Conservation (phyloP, 2,329 filamentous ascomycete species). For the Diaporthe destruens region DNA sequence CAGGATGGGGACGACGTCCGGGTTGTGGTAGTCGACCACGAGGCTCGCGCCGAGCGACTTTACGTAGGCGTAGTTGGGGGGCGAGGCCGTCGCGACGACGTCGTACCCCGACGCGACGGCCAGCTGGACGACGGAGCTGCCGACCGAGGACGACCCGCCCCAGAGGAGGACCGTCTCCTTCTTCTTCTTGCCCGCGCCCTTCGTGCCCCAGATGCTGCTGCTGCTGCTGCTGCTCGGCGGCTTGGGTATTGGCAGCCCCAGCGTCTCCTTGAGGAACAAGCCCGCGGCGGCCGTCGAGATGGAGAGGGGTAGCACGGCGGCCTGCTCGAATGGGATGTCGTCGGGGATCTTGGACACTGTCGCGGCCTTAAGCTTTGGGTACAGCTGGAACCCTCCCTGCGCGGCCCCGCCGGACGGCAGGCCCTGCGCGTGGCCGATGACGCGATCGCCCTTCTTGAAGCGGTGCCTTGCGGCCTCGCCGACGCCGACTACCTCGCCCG, state of each 20-base stretch:
- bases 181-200: background rate
- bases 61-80: constrained; percentile 35
- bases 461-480: constrained; percentile 45
- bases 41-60: constrained; percentile 34
- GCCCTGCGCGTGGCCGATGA: constrained; percentile 46
- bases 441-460: constrained; percentile 51
- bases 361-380: constrained; percentile 43
- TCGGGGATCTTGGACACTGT: constrained; percentile 45
- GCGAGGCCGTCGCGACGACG: constrained; percentile 38
- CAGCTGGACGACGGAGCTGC: constrained; percentile 58
- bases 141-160: constrained; percentile 61
- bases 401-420: constrained; percentile 42
- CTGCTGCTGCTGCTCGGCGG: constrained; percentile 7
- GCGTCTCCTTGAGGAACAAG: constrained; percentile 44
- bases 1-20: constrained; percentile 43
- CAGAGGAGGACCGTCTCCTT: constrained; percentile 55
- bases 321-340: constrained; percentile 45
- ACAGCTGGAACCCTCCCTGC: constrained; percentile 47
- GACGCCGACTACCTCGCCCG: constrained; percentile 51
- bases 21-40: constrained; percentile 43
- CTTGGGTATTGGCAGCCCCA: constrained; percentile 44
- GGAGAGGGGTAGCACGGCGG: constrained; percentile 47
- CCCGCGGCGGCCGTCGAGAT: constrained; percentile 47
- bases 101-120: constrained; percentile 42
- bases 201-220: background rate